A percentile compares a stretch with the other conserved stretches of the same genome.
Evolutionary conservation across 768 basidiomycete genomes (phyloP).

Genomic region (Pleurotus sapidus): DNA sequence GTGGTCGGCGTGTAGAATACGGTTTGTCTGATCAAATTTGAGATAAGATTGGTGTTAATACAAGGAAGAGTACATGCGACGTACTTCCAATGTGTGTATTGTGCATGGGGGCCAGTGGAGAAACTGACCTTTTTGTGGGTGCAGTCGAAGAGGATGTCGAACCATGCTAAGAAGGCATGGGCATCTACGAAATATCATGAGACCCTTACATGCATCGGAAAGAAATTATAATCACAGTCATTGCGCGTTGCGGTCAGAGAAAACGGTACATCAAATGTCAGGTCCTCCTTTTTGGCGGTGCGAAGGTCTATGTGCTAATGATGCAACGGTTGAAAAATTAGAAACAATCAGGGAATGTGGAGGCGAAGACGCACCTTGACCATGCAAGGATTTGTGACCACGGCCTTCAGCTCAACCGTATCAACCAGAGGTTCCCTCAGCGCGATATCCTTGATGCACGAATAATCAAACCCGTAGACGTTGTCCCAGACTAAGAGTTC

Average conservation of each 20-base stretch:
- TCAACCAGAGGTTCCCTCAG: slow-evolving; percentile 95
- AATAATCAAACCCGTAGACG: slow-evolving; percentile 99
- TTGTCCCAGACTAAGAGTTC: slow-evolving; percentile 93
- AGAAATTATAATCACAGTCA: slow-evolving; percentile 67
- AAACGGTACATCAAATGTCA: slow-evolving; percentile 83
- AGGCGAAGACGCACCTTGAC: slow-evolving; percentile 61
- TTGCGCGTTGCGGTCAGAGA: slow-evolving; percentile 78
- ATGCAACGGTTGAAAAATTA: slow-evolving; percentile 6
- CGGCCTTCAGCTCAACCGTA: slow-evolving; percentile 95
- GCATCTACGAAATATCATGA: slow-evolving; percentile 52
- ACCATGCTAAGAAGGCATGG: slow-evolving; percentile 99
- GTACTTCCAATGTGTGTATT: slow-evolving; percentile 96
- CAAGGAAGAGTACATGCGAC: slow-evolving; percentile 25
- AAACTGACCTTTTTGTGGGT: slow-evolving; percentile 96
- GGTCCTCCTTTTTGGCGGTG: slow-evolving; percentile 93
- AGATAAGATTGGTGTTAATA: background rate
- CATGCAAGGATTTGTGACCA: slow-evolving; percentile 88
- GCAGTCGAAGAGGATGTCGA: slow-evolving; percentile 93
- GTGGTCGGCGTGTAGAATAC: slow-evolving; percentile 95
- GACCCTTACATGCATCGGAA: slow-evolving; percentile 6
- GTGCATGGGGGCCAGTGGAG: slow-evolving; percentile 96
- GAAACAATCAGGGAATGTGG: background rate
- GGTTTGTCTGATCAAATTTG: slow-evolving; percentile 65
- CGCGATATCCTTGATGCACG: slow-evolving; percentile 99
- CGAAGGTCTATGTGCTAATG: slow-evolving; percentile 81